Base-by-base conservation (phyloP, 2,329 filamentous ascomycete genomes). In the Fusarium virguliforme region DNA sequence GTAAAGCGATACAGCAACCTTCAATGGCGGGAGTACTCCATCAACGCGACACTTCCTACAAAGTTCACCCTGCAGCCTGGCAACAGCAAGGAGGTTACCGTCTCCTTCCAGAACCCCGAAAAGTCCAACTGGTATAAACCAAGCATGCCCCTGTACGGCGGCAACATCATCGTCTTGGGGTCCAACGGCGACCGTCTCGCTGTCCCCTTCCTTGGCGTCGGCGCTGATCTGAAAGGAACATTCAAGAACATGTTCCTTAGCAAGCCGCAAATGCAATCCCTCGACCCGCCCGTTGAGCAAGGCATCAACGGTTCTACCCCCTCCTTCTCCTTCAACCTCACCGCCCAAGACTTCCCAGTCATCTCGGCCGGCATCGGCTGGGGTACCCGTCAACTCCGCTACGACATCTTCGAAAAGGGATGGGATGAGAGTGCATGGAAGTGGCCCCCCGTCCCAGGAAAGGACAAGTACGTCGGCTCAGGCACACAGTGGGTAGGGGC, bases 251-350 rank as follows among this genome's bases (percentile, higher is more conserved):
- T 50, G 43, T 50, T 50, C 15, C 43, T 50, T 30, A 2, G 26
- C 15, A 15, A 30, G 43, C 43, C 43, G 9, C 26, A 15, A 7
- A 18, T 50, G 15, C 43, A 30, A 18, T 50, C 43, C 6, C 43
- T 50, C 9, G 43, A 50, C 3, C 43, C 43, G 2, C 43, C 43
- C 2, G 43, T 50, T 30, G 26, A 50, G 9, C 43, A 50, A 1
- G 43, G 38, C 30, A 6, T 10, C 22, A 61, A 34, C 28, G 53
- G 34, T 7, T 63, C 26, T 18, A 55, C 10, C 9, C 24, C 35
- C 46, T 38, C 43, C 0, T 83, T 92, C 30, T 91, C 90, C 71
- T 90, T 89, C 1, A 89, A 86, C 46, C 37, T 51, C 32, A 26
- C 32, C 3, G 28, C 71, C 3, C 72, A 74, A 18, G 72, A 74